A percentile compares a stretch with the other conserved stretches of the same genome.
Evolutionary conservation across 768 basidiomycete species (phyloP).

Genomic region (Panaeolus papilionaceus): DNA sequence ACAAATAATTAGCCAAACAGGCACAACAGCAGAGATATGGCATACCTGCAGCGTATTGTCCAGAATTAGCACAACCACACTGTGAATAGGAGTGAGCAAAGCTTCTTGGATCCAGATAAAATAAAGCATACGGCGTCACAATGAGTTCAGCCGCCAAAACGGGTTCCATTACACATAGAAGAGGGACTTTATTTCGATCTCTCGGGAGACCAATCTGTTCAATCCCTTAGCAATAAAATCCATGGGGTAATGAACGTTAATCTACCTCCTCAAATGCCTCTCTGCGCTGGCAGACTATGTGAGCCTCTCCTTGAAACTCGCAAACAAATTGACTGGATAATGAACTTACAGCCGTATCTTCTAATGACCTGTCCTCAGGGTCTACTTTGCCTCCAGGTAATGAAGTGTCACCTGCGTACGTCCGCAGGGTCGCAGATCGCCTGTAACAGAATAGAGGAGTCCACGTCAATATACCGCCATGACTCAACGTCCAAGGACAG

Average conservation of each 20-base stretch:
- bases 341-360: slow-evolving; percentile 78
- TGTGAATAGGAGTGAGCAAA: slow-evolving; percentile 33
- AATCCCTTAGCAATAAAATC: neutral
- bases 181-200: slow-evolving; percentile 71
- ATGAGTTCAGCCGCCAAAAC: slow-evolving; percentile 76
- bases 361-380: slow-evolving; percentile 64
- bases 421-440: slow-evolving; percentile 71
- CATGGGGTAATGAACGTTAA: neutral
- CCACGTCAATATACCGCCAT: neutral
- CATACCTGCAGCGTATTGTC: slow-evolving; percentile 76
- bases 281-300: slow-evolving; percentile 57
- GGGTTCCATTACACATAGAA: slow-evolving; percentile 81
- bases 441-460: slow-evolving; percentile 41
- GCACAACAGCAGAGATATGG: neutral
- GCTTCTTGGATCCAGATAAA: neutral
- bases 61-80: slow-evolving; percentile 85
- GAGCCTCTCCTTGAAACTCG: neutral
- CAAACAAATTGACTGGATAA: too few relatives aligned
- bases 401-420: slow-evolving; percentile 89
- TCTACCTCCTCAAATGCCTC: slow-evolving; percentile 91
- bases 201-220: slow-evolving; percentile 81
- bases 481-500: neutral
- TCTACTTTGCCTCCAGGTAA: slow-evolving; percentile 89
- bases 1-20: neutral
- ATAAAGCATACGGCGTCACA: slow-evolving; percentile 80